Conservation (phyloP, 2,329 filamentous ascomycete species). For the Hymenoscyphus fructigenus region DNA sequence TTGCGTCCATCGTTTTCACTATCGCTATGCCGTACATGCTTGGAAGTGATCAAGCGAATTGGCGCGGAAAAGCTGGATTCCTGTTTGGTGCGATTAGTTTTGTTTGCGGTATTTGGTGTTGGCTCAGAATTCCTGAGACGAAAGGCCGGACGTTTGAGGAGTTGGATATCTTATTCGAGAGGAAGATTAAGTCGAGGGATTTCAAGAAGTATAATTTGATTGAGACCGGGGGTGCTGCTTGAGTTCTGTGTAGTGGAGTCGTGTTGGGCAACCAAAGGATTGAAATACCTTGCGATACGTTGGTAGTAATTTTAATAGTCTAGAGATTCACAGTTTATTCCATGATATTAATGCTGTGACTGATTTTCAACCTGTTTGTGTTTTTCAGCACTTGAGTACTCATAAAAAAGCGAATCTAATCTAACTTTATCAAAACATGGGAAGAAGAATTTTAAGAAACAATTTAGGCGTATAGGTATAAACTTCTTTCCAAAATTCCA, state of each 20-base stretch:
- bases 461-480: no score
- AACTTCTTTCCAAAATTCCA: no score
- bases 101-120: conserved; percentile 43
- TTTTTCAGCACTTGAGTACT: no score
- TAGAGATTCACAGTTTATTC: no score
- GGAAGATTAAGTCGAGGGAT: conserved; percentile 15
- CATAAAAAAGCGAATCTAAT: no score
- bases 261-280: neutral
- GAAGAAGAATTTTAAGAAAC: no score
- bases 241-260: neutral
- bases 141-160: conserved; percentile 36
- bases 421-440: no score
- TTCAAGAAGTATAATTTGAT: conserved; percentile 13
- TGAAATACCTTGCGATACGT: neutral
- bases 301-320: no score
- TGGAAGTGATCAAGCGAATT: conserved; percentile 40
- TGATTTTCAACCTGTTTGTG: no score
- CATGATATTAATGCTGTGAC: no score
- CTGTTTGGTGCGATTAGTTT: conserved; percentile 34
- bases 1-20: conserved; percentile 26
- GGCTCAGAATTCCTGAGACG: conserved; percentile 49
- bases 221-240: neutral
- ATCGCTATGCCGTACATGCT: conserved; percentile 42
- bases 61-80: conserved; percentile 43
- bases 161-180: conserved; percentile 25